These are phyloP conservation scores for Teratosphaeria destructans DNA, from an alignment of 2,329 filamentous ascomycete genomes.

Conservation along the genomic window DNA sequence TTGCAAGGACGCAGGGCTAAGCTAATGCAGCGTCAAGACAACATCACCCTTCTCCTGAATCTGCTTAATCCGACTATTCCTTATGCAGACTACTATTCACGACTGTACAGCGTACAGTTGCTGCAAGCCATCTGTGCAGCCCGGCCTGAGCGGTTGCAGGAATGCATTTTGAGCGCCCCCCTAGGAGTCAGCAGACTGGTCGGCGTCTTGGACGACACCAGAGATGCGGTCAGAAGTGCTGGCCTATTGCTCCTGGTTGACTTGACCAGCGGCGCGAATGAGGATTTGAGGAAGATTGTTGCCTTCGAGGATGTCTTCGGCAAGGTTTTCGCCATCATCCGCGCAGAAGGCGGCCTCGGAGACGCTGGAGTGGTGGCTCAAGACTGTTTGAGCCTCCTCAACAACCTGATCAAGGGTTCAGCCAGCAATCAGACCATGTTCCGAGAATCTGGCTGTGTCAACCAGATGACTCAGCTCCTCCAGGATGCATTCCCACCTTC, in stretches of 20 bases:
- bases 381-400: conserved; percentile 82
- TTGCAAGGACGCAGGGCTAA: conserved; percentile 33
- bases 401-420: conserved; percentile 80
- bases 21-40: conserved; percentile 70
- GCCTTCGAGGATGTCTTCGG: conserved; percentile 94
- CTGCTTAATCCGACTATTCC: conserved; percentile 82
- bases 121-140: conserved; percentile 77
- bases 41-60: conserved; percentile 80
- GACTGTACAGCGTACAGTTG: conserved; percentile 82
- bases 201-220: conserved; percentile 67
- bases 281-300: conserved; percentile 87
- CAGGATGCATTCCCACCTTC: conserved; percentile 44
- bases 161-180: conserved; percentile 83
- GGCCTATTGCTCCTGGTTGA: conserved; percentile 78
- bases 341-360: conserved; percentile 66
- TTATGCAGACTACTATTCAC: conserved; percentile 52
- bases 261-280: conserved; percentile 66
- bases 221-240: conserved; percentile 81
- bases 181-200: conserved; percentile 82
- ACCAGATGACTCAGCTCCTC: conserved; percentile 56
- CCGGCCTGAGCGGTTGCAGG: conserved; percentile 82
- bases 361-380: conserved; percentile 82
- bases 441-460: conserved; percentile 75
- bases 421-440: conserved; percentile 89
- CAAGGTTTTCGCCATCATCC: conserved; percentile 70